Evolutionary conservation across 2,329 filamentous ascomycete genomes (phyloP).

Genomic region (Alternaria angustiovoidea): DNA sequence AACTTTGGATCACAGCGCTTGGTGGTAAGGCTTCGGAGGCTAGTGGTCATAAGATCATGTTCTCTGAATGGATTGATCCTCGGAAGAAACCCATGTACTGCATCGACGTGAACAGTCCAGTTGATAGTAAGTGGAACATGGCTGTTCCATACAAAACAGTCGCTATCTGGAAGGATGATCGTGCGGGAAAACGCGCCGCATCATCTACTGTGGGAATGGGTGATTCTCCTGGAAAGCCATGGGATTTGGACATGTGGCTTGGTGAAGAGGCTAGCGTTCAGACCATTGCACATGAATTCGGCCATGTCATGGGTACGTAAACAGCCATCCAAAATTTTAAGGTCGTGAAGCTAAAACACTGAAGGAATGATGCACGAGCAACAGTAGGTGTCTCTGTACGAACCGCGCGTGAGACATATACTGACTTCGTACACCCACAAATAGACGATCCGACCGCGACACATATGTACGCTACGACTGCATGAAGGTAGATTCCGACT

Average conservation of each 20-base stretch:
- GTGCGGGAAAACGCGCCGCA: not conserved
- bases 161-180: not conserved
- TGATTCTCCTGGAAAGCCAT: not conserved
- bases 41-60: conserved; percentile 1
- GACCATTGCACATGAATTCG: not conserved
- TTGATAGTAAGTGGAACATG: not conserved
- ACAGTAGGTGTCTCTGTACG: not conserved
- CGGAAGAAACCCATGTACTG: conserved; percentile 1
- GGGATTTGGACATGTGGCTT: conserved; percentile 1
- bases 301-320: not conserved
- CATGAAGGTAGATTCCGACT: not conserved
- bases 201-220: not conserved
- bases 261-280: not conserved
- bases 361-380: conserved; percentile 1
- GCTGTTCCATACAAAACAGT: conserved; percentile 2
- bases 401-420: no score
- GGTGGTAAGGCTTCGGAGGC: not conserved
- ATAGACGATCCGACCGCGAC: not conserved
- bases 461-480: not conserved
- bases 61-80: not conserved
- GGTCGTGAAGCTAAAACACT: not conserved
- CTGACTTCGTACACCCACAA: no score
- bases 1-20: not conserved
- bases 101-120: conserved; percentile 2
- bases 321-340: no score